Evolutionary conservation across 2,329 filamentous ascomycete genomes (phyloP).

Genomic region (Lecanicillium sp.): DNA sequence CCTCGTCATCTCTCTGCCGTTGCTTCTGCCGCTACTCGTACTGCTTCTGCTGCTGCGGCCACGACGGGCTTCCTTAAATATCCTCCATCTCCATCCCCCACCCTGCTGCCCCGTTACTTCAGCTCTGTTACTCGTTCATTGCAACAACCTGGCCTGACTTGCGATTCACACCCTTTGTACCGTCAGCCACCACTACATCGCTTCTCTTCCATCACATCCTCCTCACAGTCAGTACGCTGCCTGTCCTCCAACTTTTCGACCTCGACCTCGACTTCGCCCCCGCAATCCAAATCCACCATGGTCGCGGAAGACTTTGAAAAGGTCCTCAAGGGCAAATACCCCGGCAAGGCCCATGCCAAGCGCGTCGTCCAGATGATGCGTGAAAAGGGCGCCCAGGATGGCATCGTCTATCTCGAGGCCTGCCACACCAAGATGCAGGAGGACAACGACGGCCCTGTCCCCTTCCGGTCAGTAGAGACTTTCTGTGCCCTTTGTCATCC

Average conservation of each 20-base stretch:
- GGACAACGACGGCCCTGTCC: slow-evolving; percentile 78
- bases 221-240: neutral
- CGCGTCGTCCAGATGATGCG: slow-evolving; percentile 76
- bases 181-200: neutral
- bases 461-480: slow-evolving; percentile 73
- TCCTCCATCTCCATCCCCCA: too few relatives aligned
- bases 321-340: slow-evolving; percentile 58
- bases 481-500: neutral
- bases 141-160: neutral
- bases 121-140: too few relatives aligned
- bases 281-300: slow-evolving; percentile 18
- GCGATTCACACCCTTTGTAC: neutral
- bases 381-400: slow-evolving; percentile 53
- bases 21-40: too few relatives aligned
- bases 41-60: too few relatives aligned
- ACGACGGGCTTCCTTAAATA: too few relatives aligned
- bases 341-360: slow-evolving; percentile 79
- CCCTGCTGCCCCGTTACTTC: too few relatives aligned
- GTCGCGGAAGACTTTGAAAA: slow-evolving; percentile 37
- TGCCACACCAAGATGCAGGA: slow-evolving; percentile 75
- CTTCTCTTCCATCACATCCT: neutral
- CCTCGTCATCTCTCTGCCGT: too few relatives aligned
- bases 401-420: slow-evolving; percentile 82
- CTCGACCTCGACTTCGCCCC: neutral
- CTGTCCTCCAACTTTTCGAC: neutral